These are phyloP conservation scores for Verticillium nonalfalfae DNA, from an alignment of 2,329 filamentous ascomycete species.

Conservation along the genomic window DNA sequence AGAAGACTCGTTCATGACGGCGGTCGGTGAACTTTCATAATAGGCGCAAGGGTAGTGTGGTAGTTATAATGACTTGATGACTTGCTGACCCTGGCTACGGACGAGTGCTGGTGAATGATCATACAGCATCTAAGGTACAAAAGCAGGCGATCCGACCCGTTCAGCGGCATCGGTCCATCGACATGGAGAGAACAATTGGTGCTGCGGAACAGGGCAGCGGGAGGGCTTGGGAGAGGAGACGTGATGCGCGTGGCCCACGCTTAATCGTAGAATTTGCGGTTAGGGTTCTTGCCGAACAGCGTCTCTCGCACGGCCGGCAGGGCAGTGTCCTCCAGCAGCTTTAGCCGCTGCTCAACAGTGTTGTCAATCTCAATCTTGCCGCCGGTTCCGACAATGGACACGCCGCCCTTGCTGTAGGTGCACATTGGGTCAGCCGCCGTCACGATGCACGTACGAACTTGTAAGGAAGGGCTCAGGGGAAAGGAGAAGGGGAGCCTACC, in stretches of 20 bases:
- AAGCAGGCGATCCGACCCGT: conserved; percentile 9
- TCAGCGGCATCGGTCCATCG: conserved; percentile 4
- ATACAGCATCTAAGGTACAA: conserved; percentile 15
- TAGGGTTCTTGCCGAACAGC: conserved; percentile 89
- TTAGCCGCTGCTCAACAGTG: conserved; percentile 88
- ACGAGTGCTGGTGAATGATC: conserved; percentile 9
- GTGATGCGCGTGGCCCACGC: background rate
- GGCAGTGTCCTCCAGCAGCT: conserved; percentile 75
- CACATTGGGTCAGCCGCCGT: background rate
- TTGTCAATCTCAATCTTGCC: conserved; percentile 99
- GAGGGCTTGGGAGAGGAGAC: background rate
- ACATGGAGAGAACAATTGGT: background rate
- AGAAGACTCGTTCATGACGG: conserved; percentile 10
- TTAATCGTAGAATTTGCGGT: conserved; percentile 94
- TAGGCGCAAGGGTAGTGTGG: background rate
- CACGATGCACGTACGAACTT: background rate
- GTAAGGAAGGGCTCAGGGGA: background rate
- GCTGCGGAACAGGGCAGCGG: background rate
- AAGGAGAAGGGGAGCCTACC: conserved; percentile 52
- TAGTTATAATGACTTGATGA: conserved; percentile 1
- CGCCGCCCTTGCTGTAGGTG: conserved; percentile 67
- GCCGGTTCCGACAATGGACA: conserved; percentile 69
- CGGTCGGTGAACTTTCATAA: conserved; percentile 2
- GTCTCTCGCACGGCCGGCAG: conserved; percentile 79
- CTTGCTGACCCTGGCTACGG: conserved; percentile 10